Base-by-base conservation (phyloP, 495 filamentous ascomycete genomes). In the Thozetella sp. region DNA sequence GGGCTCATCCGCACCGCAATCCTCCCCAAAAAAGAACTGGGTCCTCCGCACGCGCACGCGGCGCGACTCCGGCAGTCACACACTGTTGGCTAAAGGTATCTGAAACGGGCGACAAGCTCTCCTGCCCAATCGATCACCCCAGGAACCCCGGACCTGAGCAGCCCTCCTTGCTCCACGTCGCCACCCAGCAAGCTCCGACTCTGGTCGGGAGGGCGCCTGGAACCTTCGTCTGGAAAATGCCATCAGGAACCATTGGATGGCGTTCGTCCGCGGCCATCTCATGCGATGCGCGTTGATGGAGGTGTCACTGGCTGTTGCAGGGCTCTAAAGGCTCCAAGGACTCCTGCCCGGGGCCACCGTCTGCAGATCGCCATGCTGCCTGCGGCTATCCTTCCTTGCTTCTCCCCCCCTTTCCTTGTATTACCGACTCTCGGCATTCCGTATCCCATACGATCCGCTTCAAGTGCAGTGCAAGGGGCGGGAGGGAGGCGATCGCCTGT, bases 211-310 rank as follows among this genome's bases (percentile, higher is more conserved):
- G 43, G 4, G 43, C 43, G 43, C 20, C 43, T 48, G 43, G 43
- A 48, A 15, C n/a, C 43, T 48, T 48, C 43, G 43, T 48, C 43
- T 48, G n/a, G 43, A 15, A 48, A 48, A 48, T 48, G 43, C 43
- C 20, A 48, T 3, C 43, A 4, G 43, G 43, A 48, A 9, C n/a
- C 43, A 48, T 48, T 48, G 43, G 43, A 48, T n/a, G 43, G 20
- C n/a, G 20, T 20, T 48, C 43, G 20, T 13, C 43, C 43, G 43
- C 43, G 43, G 43, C 43, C 43, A 13, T 48, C 10, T 48, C 43
- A 48, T 48, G 43, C 43, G 43, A 48, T 48, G 43, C 10, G 43
- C 43, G n/a, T 48, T n/a, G 43, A 48, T n/a, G 43, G 43, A n/a
- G 43, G 20, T 48, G 4, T 10, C 20, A 48, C 30, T 48, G 43